phyloP scores from a whole-genome alignment of 2,329 filamentous ascomycete species.

The Neonectria ditissima region DNA sequence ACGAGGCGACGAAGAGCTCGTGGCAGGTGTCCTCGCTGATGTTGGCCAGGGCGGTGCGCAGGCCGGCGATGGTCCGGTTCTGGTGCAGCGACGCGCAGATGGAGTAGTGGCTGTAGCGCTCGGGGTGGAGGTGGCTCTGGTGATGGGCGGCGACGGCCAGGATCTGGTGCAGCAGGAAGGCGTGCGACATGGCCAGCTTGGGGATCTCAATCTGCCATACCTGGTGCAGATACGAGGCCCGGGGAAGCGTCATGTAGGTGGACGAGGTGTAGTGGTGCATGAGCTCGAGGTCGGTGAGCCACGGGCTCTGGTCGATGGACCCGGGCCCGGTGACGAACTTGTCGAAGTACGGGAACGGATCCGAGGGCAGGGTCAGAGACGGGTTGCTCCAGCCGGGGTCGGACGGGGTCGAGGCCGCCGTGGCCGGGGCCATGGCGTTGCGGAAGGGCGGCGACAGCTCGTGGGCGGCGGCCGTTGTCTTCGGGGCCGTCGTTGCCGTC shows the following conservation, averaged over 20 bases:
- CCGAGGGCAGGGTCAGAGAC: conserved; percentile 24
- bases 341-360: conserved; percentile 38
- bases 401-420: not conserved
- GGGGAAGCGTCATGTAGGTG: conserved; percentile 48
- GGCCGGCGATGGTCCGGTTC: conserved; percentile 46
- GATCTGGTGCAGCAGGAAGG: conserved; percentile 49
- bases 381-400: conserved; percentile 13
- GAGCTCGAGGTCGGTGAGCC: conserved; percentile 52
- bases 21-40: conserved; percentile 48
- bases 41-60: conserved; percentile 42
- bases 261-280: conserved; percentile 51
- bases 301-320: conserved; percentile 35
- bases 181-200: conserved; percentile 43
- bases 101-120: conserved; percentile 38
- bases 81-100: conserved; percentile 50
- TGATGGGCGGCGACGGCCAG: conserved; percentile 49
- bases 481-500: not conserved
- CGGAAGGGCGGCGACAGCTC: not conserved
- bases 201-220: conserved; percentile 48
- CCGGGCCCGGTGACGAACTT: conserved; percentile 38
- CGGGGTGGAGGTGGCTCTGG: conserved; percentile 43
- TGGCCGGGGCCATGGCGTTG: not conserved
- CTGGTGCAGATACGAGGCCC: conserved; percentile 42
- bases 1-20: conserved; percentile 49
- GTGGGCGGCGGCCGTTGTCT: too few relatives aligned